These are phyloP conservation scores for Lobosporangium transversale DNA, from an alignment of 192 early-diverging fungal species.

Conservation along the genomic window DNA sequence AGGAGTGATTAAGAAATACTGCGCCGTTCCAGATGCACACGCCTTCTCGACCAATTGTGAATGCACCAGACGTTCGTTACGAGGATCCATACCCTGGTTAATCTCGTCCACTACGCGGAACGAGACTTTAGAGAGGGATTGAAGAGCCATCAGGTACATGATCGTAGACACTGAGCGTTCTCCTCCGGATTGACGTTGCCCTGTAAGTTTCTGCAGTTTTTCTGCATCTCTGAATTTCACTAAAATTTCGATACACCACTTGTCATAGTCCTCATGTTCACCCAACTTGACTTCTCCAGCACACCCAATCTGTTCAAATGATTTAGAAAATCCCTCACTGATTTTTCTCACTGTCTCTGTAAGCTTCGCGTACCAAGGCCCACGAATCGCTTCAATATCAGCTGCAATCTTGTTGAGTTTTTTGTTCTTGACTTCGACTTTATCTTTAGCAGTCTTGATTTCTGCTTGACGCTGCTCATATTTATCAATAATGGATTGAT, in stretches of 20 bases:
- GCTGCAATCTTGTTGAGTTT: constrained; percentile 47
- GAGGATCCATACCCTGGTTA: constrained; percentile 99
- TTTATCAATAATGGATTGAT: constrained; percentile 70
- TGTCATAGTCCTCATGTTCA: constrained; percentile 83
- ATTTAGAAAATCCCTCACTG: constrained; percentile 71
- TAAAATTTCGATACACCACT: constrained; percentile 94
- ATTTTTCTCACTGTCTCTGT: constrained; percentile 68
- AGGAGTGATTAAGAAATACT: constrained; percentile 99
- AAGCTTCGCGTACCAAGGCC: constrained; percentile 77
- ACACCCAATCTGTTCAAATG: constrained; percentile 83
- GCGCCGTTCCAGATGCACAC: constrained; percentile 72
- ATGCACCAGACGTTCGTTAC: constrained; percentile 97
- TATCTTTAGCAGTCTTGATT: constrained; percentile 56
- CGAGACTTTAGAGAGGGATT: constrained; percentile 85
- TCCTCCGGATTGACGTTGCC: constrained; percentile 93
- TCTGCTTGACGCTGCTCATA: constrained; percentile 72
- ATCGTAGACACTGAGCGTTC: constrained; percentile 97
- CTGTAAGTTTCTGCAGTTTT: constrained; percentile 83
- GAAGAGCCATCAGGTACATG: constrained; percentile 94
- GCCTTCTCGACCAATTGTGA: constrained; percentile 87
- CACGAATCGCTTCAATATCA: constrained; percentile 51
- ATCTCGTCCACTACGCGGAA: constrained; percentile 99
- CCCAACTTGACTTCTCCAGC: constrained; percentile 76
- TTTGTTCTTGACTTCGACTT: constrained; percentile 53
- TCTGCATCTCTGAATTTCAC: constrained; percentile 94